These are phyloP conservation scores for Protea cynaroides DNA, from an alignment of 164 flowering plant genomes.

Conservation along the genomic window DNA sequence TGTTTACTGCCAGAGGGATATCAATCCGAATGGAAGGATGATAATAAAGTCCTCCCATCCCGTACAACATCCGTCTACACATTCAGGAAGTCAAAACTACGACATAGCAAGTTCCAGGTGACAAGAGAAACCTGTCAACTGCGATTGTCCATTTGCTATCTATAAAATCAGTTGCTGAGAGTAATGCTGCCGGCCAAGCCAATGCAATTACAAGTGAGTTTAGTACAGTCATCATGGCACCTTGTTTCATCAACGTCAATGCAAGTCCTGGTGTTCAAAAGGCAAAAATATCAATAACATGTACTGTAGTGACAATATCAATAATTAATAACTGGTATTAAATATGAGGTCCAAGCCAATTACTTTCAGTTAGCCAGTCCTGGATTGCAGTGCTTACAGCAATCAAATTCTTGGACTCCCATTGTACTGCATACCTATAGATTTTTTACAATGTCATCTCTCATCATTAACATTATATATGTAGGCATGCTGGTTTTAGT, in stretches of 20 bases:
- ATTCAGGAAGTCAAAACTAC: neutral
- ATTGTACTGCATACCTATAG: slow-evolving; percentile 77
- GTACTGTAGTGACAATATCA: neutral
- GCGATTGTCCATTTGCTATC: slow-evolving; percentile 98
- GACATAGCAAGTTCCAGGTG: neutral
- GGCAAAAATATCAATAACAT: slow-evolving; percentile 4
- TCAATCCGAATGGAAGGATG: neutral
- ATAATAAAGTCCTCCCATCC: neutral
- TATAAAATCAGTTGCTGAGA: slow-evolving; percentile 72
- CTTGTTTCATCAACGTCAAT: slow-evolving; percentile 84
- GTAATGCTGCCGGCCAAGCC: slow-evolving; percentile 95
- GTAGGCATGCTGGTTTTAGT: too few species aligned
- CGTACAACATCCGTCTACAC: neutral
- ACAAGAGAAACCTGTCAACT: slow-evolving; percentile 60
- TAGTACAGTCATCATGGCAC: slow-evolving; percentile 97
- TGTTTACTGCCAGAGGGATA: neutral
- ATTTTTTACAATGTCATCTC: neutral
- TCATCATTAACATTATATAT: slow-evolving; percentile 2
- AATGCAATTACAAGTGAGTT: slow-evolving; percentile 71
- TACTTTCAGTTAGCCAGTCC: slow-evolving; percentile 98
- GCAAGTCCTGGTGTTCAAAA: slow-evolving; percentile 52
- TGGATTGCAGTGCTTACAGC: slow-evolving; percentile 98
- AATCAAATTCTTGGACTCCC: slow-evolving; percentile 96
- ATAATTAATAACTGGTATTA: neutral
- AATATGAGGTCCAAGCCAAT: slow-evolving; percentile 20